Evolutionary conservation across 2,329 filamentous ascomycete genomes (phyloP), one percentile per base, ranked within the genome.

Genomic region (Diaporthe caulivora): DNA sequence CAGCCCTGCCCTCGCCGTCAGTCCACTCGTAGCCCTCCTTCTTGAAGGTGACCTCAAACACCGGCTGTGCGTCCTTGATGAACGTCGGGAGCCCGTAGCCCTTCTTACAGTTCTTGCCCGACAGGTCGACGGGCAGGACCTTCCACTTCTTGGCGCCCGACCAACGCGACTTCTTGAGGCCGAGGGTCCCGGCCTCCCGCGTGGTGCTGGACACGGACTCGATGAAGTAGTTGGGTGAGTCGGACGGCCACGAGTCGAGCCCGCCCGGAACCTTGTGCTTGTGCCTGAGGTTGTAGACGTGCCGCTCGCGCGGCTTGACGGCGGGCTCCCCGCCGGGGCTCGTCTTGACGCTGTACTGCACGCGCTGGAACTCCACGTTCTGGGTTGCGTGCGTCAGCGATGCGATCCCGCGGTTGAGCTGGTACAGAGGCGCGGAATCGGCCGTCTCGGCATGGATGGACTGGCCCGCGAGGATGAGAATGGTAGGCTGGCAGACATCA

Each of bases 341-440:
- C 17, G 69, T 71, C 31, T 75, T 75, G 26, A 79, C 74, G 37
- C 67, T 72, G 51, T 75, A 72, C n/a, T 78, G 74, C 40, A 80
- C 72, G 11, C 79, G 78, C 29, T 74, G 64, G 54, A 80, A 75
- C 31, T 77, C 74, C 0, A 78, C 78, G 29, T 75, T 73, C 3
- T 72, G 58, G 55, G 75, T 78, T 8, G 76, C 72, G 34, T 76
- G 75, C 3, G 75, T 68, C 24, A 78, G 73, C 2, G 60, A 57
- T 29, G 72, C 68, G 15, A 80, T 65, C 60, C 78, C 77, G 18
- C 77, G 76, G 49, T 77, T 80, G 6, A 80, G 75, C 55, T 79
- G 75, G 72, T 79, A 80, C 11, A 80, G 76, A 3, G 75, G 72
- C 3, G 76, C 55, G 21, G 75, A 74, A 31, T 75, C 72, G 3